phyloP scores from a whole-genome alignment of 2,329 filamentous ascomycete species.

The Cladosporium halotolerans region DNA sequence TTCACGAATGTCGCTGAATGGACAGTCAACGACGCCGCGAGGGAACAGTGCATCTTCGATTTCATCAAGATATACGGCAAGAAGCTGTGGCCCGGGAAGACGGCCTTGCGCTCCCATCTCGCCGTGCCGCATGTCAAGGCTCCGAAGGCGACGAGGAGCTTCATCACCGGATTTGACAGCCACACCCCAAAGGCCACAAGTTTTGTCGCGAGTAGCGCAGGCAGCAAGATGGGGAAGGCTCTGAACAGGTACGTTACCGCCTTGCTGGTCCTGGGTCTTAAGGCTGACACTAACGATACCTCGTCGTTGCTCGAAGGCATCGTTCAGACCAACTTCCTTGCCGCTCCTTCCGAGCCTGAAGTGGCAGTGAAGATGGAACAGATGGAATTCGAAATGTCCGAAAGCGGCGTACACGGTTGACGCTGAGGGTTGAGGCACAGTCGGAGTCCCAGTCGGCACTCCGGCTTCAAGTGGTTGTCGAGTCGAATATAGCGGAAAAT shows the following conservation, averaged over 20 bases:
- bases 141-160: neutral
- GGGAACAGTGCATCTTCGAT: neutral
- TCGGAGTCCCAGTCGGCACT: neutral
- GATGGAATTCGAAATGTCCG: neutral
- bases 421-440: neutral
- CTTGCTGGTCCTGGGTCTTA: neutral
- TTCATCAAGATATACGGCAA: conserved; percentile 2
- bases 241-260: neutral
- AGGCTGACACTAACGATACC: neutral
- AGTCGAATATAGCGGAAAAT: too few species aligned
- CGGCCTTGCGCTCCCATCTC: neutral
- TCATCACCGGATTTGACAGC: neutral
- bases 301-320: neutral
- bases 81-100: neutral
- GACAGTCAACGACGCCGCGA: neutral
- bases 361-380: neutral
- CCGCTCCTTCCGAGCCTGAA: too few species aligned
- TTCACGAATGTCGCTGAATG: neutral
- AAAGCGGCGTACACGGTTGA: neutral
- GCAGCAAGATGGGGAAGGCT: neutral
- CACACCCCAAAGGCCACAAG: neutral
- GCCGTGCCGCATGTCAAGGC: neutral
- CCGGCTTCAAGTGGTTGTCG: too few species aligned
- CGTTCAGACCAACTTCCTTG: neutral
- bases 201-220: neutral